phyloP scores from a whole-genome alignment of 768 basidiomycete species.

The Cystofilobasidium bisporidii region DNA sequence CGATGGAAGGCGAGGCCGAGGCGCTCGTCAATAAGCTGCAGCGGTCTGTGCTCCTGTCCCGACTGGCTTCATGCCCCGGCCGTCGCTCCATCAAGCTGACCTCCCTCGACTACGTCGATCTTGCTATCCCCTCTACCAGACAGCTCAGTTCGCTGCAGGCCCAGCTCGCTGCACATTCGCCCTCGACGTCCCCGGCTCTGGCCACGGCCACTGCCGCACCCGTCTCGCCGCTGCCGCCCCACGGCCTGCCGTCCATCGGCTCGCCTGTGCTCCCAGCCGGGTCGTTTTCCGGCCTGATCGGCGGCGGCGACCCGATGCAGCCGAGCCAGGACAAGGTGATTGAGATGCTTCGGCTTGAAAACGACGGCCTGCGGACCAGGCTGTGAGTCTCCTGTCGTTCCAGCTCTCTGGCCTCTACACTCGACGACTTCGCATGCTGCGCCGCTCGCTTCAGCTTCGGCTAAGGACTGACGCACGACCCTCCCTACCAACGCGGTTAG shows the following conservation, averaged over 20 bases:
- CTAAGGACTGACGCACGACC: not conserved
- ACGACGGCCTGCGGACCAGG: conserved; percentile 11
- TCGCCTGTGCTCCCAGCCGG: conserved; percentile 1
- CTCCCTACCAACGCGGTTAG: not conserved
- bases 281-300: not conserved
- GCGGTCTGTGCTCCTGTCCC: conserved; percentile 2
- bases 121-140: not conserved
- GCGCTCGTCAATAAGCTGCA: conserved; percentile 23
- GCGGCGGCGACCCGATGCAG: conserved; percentile 9
- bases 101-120: not conserved
- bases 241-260: not conserved
- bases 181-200: not conserved
- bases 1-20: conserved; percentile 25
- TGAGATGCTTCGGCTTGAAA: conserved; percentile 17
- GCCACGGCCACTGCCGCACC: not conserved
- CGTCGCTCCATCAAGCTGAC: not conserved
- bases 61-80: too few species aligned
- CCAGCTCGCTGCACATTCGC: conserved; percentile 8
- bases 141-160: conserved; percentile 20
- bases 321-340: conserved; percentile 8
- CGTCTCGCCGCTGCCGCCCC: not conserved
- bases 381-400: conserved; percentile 5
- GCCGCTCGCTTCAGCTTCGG: too few species aligned
- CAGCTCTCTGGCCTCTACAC: too few species aligned
- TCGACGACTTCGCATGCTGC: not conserved